Evolutionary conservation across 805 yeast species (phyloP), one percentile per base, ranked within the genome.

Genomic region (Myxozyma mucilagina): DNA sequence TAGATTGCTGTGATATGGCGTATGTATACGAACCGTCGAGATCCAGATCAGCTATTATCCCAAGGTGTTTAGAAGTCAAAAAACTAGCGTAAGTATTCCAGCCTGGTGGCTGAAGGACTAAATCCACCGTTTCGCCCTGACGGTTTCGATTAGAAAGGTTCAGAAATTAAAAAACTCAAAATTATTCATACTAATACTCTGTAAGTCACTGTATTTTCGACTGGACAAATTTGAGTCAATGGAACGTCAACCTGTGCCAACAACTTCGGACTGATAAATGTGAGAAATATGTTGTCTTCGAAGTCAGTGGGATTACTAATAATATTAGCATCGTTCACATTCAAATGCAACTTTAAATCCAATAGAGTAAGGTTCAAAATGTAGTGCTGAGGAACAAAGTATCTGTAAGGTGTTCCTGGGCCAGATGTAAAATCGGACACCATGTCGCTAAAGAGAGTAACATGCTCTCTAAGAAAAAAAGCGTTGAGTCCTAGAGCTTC

Each of bases 1-100:
- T 86, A 9, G 87, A 75, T 61, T 87, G 90, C 14, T 87, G 75
- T 13, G 80, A 78, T 11, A 81, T 78, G 72, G 77, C 83, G 67
- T 81, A 86, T 0, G 87, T 81, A 73, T 89, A 87, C 0, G 85
- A 80, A 0, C 97, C 96, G 0, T 74, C 73, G 16, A 90, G 73
- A 1, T 71, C 73, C 67, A 91, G 87, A 56, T 85, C 80, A 32
- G 80, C 76, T 0, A 91, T 84, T 62, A 84, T 76, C 0, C 97
- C 98, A 63, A 90, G 79, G 14, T 82, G 81, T 18, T 80, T 82
- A 11, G 81, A 74, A 50, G 80, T 80, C 76, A 89, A 72, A 66
- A 93, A 93, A 51, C 87, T 86, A 57, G 85, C 82, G 31, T 85
- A 76, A 0, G 98, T 92, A 70, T 90, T 96, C 97, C 98, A 94